Conservation (phyloP, 2,329 filamentous ascomycete species). For the Epichloe glyceriae region DNA sequence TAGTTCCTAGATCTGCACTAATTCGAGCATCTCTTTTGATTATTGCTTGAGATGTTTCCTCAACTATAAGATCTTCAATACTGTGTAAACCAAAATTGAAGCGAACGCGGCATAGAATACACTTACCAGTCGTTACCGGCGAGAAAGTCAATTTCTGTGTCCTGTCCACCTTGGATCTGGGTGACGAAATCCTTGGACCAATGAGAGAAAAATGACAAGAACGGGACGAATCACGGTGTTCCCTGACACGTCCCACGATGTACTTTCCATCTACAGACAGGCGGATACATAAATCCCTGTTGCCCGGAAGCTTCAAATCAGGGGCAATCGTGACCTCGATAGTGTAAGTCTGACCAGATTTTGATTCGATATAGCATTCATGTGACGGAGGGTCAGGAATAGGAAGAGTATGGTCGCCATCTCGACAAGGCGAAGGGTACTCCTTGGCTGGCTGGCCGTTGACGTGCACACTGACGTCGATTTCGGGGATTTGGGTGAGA, state of each 20-base stretch:
- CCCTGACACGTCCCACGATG: rapidly evolving
- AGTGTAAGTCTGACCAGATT: conserved; percentile 8
- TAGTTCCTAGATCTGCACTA: conserved; percentile 9
- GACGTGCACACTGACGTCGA: conserved; percentile 10
- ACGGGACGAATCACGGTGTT: neutral
- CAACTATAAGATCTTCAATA: neutral
- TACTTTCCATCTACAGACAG: conserved; percentile 10
- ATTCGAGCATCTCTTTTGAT: neutral
- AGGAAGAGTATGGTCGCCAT: neutral
- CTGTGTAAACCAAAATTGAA: neutral
- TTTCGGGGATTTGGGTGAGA: conserved; percentile 6
- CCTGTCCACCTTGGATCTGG: neutral
- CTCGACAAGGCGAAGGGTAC: conserved; percentile 5
- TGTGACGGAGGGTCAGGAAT: neutral
- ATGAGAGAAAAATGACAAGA: neutral
- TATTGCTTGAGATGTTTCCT: conserved; percentile 1
- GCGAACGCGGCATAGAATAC: neutral
- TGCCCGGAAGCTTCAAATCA: neutral
- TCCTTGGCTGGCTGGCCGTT: conserved; percentile 11
- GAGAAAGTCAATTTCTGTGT: neutral
- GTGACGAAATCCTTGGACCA: neutral
- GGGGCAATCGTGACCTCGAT: conserved; percentile 4
- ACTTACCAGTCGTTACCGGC: neutral
- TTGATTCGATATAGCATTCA: conserved; percentile 14
- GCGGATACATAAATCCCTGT: rapidly evolving